Conservation (phyloP, 2,329 filamentous ascomycete species). For the Nakataea oryzae region DNA sequence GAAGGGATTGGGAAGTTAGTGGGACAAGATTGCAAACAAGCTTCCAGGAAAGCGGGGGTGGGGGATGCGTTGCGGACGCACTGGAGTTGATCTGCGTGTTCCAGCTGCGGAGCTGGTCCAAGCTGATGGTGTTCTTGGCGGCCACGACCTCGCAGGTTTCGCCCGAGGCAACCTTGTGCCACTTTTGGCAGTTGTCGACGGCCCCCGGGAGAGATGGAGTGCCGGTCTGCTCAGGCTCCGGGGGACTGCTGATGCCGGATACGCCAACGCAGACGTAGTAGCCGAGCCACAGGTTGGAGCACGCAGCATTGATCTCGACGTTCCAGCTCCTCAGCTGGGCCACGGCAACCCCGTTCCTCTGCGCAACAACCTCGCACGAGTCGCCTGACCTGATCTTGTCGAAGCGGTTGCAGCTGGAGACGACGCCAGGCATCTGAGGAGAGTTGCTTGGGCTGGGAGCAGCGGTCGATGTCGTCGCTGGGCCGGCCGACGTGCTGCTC, state of each 20-base stretch:
- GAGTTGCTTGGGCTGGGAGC: not conserved
- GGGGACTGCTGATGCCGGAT: not conserved
- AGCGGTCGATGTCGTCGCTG: not conserved
- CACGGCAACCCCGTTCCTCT: not conserved
- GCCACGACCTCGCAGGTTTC: not conserved
- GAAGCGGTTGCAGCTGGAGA: not conserved
- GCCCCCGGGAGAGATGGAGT: not conserved
- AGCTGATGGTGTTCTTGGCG: not conserved
- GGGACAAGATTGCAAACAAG: too few relatives aligned
- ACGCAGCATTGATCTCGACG: not conserved
- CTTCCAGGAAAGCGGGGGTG: not conserved
- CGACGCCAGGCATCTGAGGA: not conserved
- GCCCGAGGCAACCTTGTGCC: not conserved
- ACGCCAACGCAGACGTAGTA: constrained; percentile 7
- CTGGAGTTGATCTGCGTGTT: not conserved
- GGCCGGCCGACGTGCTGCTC: not conserved
- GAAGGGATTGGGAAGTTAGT: not conserved
- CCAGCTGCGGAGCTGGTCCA: not conserved
- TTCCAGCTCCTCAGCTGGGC: constrained; percentile 5
- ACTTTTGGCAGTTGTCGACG: not conserved
- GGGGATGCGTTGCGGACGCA: not conserved
- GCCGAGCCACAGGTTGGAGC: constrained; percentile 5
- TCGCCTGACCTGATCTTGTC: not conserved
- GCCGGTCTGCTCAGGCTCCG: not conserved
- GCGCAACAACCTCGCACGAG: not conserved